Percentiles rank a stretch among this genome's conserved stretches.
Conservation (phyloP, 2,329 filamentous ascomycete genomes). For the Cyphellophora attinorum region DNA sequence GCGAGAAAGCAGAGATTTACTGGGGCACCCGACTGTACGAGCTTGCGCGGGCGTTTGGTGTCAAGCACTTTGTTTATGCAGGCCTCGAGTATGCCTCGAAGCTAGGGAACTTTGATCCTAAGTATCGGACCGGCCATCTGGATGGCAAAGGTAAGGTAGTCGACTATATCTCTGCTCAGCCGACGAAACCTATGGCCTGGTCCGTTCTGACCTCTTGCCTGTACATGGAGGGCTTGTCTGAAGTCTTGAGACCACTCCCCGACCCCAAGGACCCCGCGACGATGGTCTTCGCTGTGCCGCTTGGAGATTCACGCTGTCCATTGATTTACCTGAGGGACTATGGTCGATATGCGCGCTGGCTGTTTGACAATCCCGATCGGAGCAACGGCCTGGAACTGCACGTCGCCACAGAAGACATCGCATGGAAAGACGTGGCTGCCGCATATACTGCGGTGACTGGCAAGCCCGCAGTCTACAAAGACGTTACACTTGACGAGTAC, state of each 20-base stretch:
- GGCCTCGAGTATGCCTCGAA: slow-evolving; percentile 41
- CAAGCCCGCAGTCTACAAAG: slow-evolving; percentile 24
- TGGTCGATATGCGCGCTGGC: slow-evolving; percentile 36
- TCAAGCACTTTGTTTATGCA: slow-evolving; percentile 36
- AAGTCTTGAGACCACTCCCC: slow-evolving; percentile 4
- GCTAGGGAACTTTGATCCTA: slow-evolving; percentile 34
- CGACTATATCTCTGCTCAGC: slow-evolving; percentile 1
- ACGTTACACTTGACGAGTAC: slow-evolving; percentile 5
- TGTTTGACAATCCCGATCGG: slow-evolving; percentile 35
- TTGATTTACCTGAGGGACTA: slow-evolving; percentile 37
- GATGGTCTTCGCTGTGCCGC: no score
- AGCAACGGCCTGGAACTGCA: slow-evolving; percentile 36
- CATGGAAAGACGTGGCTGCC: slow-evolving; percentile 27
- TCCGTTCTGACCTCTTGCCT: slow-evolving; percentile 5
- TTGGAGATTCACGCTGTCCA: slow-evolving; percentile 27
- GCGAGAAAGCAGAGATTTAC: slow-evolving; percentile 42
- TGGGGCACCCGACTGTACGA: slow-evolving; percentile 29
- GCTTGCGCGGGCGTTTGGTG: slow-evolving; percentile 22
- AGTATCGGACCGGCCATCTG: slow-evolving; percentile 38
- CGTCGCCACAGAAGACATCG: slow-evolving; percentile 31
- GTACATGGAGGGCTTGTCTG: slow-evolving; percentile 6
- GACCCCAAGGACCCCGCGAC: slow-evolving; percentile 17
- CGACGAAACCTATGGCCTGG: slow-evolving; percentile 2
- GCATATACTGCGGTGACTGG: slow-evolving; percentile 35
- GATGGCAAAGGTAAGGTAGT: slow-evolving; percentile 29